Percentiles rank a stretch among this genome's conserved stretches.
phyloP scores from a whole-genome alignment of 164 flowering plant species.

The Pachysandra terminalis region DNA sequence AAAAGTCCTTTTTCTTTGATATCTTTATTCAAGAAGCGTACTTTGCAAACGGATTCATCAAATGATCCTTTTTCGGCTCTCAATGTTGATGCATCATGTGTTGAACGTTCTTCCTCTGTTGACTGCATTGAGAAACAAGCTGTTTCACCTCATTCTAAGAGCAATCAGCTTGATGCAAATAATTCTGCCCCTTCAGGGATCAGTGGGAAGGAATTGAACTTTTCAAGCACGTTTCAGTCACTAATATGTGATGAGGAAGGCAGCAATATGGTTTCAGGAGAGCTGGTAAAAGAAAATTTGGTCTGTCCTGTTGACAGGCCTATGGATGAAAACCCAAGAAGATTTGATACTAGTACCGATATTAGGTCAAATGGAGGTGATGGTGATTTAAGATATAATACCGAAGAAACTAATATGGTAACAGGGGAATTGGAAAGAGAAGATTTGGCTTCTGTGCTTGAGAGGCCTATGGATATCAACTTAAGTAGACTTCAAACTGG shows the following conservation, averaged over 20 bases:
- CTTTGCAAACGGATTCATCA: constrained; percentile 25
- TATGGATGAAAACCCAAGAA: constrained; percentile 15
- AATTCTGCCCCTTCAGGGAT: constrained; percentile 1
- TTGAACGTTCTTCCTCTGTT: constrained; percentile 21
- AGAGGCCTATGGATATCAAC: constrained; percentile 3
- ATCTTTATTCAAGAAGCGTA: constrained; percentile 33
- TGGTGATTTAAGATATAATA: neutral
- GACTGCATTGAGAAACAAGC: constrained; percentile 11
- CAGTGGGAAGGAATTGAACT: constrained; percentile 16
- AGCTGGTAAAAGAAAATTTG: constrained; percentile 15
- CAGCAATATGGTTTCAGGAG: constrained; percentile 6
- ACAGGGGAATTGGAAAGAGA: neutral
- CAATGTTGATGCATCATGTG: constrained; percentile 26
- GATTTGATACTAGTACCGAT: constrained; percentile 7
- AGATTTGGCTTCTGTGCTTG: neutral
- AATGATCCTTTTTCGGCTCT: constrained; percentile 38
- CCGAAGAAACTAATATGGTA: neutral
- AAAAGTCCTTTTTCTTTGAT: constrained; percentile 51
- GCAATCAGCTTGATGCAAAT: constrained; percentile 18
- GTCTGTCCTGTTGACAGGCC: constrained; percentile 15
- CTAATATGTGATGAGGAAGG: constrained; percentile 18
- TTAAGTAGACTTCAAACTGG: constrained; percentile 11
- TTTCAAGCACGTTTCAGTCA: constrained; percentile 24
- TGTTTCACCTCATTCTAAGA: constrained; percentile 6
- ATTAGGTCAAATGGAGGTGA: constrained; percentile 15